Percentiles rank a stretch among this genome's conserved stretches.
Conservation (phyloP, 2,329 filamentous ascomycete genomes). For the Sclerotinia sclerotiorum region DNA sequence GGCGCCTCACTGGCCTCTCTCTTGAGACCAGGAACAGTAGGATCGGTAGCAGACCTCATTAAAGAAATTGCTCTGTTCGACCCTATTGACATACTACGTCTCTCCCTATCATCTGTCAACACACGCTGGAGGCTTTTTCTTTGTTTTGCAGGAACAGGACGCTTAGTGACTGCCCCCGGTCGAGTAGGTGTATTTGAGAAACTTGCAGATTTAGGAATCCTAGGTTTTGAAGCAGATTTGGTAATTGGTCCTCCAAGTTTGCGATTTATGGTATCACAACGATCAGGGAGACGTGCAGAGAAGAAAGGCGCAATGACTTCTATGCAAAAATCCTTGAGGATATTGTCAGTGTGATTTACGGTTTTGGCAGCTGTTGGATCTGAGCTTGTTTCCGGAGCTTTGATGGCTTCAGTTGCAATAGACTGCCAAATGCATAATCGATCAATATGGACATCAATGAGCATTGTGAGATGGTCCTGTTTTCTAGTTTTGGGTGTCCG, state of each 20-base stretch:
- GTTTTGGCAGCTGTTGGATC: constrained; percentile 28
- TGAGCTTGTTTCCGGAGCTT: constrained; percentile 41
- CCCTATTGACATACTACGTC: constrained; percentile 55
- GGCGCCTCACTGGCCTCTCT: constrained; percentile 64
- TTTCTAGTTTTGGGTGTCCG: constrained; percentile 39
- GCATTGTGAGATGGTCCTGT: constrained; percentile 59
- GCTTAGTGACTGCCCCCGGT: constrained; percentile 54
- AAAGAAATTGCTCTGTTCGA: constrained; percentile 61
- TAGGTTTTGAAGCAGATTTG: constrained; percentile 55
- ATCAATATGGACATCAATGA: constrained; percentile 74
- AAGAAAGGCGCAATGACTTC: constrained; percentile 83
- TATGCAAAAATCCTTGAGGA: constrained; percentile 72
- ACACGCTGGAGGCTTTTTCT: constrained; percentile 61
- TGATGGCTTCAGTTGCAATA: constrained; percentile 60
- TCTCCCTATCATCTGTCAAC: constrained; percentile 57
- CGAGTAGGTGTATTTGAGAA: constrained; percentile 47
- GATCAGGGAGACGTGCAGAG: constrained; percentile 69
- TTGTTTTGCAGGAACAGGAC: constrained; percentile 46
- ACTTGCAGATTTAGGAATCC: constrained; percentile 46
- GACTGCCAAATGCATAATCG: constrained; percentile 83
- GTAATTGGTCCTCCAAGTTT: constrained; percentile 73
- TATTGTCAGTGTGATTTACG: constrained; percentile 48
- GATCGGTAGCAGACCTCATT: constrained; percentile 66
- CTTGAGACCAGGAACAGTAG: constrained; percentile 61
- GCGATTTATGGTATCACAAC: constrained; percentile 68